Base-by-base conservation (phyloP, 2,329 filamentous ascomycete species). In the Hypoxylon sp. region DNA sequence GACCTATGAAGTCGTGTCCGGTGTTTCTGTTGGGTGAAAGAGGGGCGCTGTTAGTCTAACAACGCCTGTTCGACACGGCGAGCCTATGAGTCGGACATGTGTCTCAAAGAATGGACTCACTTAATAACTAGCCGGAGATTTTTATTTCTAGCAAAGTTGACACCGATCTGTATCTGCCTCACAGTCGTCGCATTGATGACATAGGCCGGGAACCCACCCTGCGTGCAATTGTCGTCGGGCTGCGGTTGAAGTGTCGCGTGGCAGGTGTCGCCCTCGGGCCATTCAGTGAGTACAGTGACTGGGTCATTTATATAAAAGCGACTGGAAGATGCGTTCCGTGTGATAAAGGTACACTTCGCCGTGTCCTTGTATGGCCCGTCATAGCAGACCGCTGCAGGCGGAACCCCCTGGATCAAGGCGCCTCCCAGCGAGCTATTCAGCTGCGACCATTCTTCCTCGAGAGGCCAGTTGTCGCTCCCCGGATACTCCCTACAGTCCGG, bases 1-100 rank as follows among this genome's bases (percentile, higher is more conserved):
- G 83, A 4, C 82, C 84, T 42, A 77, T 78, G 64, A 83, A 85
- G 67, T 84, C 82, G 37, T 85, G 83, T 6, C 83, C 83, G 1
- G 83, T 84, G 54, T 83, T 84, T 63, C 83, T 83, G 78, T 29
- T 13, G 24, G 17, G 35, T 14, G 48, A n/a, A 47, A 17, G 17
- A 29, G 8, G 6, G 19, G 17, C 14, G 11, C 1, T 13, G 17
- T 65, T 22, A 65, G 53, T 37, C 26, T 2, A 2, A 29, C 3
- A 11, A 47, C 33, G 19, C n/a, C 14, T 8, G 1, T 37, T 37
- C 11, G 13, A 8, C 22, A 14, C 5, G 14, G 13, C 10, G 19
- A 33, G 17, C 26, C 33, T 9, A 17, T 39, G 24, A 4, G 8
- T 9, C 26, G 26, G 14, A 11, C 1, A 35, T 44, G 46, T 11